Evolutionary conservation across 768 basidiomycete species (phyloP).

Genomic region (Boletus tomentosulus): DNA sequence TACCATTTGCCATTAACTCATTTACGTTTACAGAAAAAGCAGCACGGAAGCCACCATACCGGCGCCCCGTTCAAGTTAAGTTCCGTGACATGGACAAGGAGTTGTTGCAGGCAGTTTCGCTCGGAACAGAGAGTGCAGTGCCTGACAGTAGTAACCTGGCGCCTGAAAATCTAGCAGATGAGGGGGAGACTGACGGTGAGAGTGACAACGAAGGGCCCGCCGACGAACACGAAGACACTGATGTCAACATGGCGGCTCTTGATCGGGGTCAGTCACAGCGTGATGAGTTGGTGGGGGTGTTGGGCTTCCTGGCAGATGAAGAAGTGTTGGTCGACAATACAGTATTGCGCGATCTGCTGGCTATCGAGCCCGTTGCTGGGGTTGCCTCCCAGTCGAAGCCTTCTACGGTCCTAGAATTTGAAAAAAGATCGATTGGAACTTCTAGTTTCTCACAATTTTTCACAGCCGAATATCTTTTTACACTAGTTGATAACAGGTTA

Average conservation of each 20-base stretch:
- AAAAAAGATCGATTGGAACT: background rate
- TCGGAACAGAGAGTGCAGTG: background rate
- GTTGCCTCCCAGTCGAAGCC: background rate
- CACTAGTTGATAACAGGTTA: background rate
- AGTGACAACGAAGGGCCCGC: background rate
- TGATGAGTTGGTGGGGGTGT: background rate
- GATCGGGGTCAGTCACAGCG: too few species aligned
- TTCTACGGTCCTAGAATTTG: background rate
- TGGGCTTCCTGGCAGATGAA: background rate
- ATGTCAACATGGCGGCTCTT: too few species aligned
- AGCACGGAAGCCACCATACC: background rate
- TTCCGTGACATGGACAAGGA: background rate
- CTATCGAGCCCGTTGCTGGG: background rate
- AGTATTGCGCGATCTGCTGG: background rate
- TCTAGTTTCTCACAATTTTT: background rate
- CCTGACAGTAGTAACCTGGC: background rate
- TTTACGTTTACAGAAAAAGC: background rate
- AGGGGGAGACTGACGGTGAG: background rate
- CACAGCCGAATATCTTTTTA: background rate
- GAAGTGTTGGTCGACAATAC: background rate
- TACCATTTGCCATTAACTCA: too few species aligned
- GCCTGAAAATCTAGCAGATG: background rate
- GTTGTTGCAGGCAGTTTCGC: background rate
- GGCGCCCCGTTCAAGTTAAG: background rate
- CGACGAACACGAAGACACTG: too few species aligned